These are phyloP conservation scores for Phytomonas francai DNA, from an alignment of 208 protist genomes.

Conservation along the genomic window DNA sequence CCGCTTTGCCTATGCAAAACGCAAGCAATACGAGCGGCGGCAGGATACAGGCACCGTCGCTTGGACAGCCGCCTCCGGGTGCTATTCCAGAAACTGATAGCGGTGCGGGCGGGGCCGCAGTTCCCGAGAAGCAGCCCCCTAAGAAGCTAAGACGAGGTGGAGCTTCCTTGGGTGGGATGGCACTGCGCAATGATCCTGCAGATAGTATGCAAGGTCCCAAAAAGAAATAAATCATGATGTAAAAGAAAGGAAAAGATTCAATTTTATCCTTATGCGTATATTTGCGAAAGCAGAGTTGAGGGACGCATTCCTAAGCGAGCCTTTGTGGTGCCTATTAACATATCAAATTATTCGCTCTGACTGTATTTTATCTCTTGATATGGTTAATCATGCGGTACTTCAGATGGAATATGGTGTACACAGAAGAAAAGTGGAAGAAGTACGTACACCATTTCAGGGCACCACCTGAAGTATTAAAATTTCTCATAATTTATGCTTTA, in stretches of 20 bases:
- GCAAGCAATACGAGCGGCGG: slow-evolving; percentile 5
- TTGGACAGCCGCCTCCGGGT: not conserved
- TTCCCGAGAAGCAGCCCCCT: not conserved
- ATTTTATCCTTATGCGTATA: not conserved
- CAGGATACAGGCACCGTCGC: not conserved
- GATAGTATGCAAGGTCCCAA: not conserved
- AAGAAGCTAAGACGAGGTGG: not conserved
- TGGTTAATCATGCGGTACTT: not conserved
- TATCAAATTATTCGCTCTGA: not conserved
- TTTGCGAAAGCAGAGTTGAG: not conserved
- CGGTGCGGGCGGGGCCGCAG: not conserved
- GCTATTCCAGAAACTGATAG: not conserved
- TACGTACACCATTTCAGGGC: not conserved
- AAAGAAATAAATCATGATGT: not conserved
- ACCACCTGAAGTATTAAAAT: not conserved
- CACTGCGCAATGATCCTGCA: not conserved
- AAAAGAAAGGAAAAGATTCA: not conserved
- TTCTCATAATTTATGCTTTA: not conserved
- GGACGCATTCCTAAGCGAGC: not conserved
- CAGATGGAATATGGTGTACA: not conserved
- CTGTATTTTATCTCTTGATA: not conserved
- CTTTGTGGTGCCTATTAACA: not conserved
- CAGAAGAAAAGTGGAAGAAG: not conserved
- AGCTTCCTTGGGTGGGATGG: not conserved
- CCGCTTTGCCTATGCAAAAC: slow-evolving; percentile 16